Evolutionary conservation across 2,329 filamentous ascomycete genomes (phyloP).

Genomic region (Bimuria novae-zelandiae): DNA sequence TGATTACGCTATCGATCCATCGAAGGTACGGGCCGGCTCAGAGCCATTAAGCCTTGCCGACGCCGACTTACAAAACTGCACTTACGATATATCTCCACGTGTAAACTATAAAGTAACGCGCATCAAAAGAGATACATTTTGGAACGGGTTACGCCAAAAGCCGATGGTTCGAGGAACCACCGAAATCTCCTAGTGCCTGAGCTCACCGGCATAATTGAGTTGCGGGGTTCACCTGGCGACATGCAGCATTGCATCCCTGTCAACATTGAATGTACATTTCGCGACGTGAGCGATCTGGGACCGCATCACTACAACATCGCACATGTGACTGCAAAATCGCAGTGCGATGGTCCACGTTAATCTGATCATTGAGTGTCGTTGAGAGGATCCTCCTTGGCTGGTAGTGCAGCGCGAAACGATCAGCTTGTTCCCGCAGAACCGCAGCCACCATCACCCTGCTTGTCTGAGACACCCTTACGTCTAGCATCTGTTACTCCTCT

Average conservation of each 20-base stretch:
- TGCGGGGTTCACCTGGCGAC: conserved; percentile 23
- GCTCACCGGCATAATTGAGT: conserved; percentile 19
- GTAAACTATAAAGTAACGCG: not conserved
- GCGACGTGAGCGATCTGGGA: conserved; percentile 1
- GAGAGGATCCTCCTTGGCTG: not conserved
- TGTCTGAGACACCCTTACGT: conserved; percentile 6
- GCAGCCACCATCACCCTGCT: conserved; percentile 7
- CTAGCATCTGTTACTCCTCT: conserved; percentile 22
- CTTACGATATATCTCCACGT: too few relatives aligned
- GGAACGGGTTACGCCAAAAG: not conserved
- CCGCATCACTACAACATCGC: too few relatives aligned
- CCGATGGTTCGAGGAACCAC: not conserved
- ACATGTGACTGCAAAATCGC: not conserved
- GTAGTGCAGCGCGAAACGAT: conserved; percentile 3
- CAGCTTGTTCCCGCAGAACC: conserved; percentile 15
- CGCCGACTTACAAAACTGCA: too few relatives aligned
- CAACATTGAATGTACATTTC: conserved; percentile 22
- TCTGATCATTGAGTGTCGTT: not conserved
- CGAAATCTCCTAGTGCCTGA: conserved; percentile 6
- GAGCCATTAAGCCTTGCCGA: too few relatives aligned
- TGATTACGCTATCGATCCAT: too few relatives aligned
- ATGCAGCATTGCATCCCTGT: conserved; percentile 24
- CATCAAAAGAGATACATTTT: not conserved
- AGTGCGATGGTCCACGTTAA: not conserved
- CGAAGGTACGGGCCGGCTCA: too few relatives aligned